Evolutionary conservation across 2,329 filamentous ascomycete species (phyloP), one percentile per base, ranked within the genome.

Genomic region (Colletotrichum brevisporum): DNA sequence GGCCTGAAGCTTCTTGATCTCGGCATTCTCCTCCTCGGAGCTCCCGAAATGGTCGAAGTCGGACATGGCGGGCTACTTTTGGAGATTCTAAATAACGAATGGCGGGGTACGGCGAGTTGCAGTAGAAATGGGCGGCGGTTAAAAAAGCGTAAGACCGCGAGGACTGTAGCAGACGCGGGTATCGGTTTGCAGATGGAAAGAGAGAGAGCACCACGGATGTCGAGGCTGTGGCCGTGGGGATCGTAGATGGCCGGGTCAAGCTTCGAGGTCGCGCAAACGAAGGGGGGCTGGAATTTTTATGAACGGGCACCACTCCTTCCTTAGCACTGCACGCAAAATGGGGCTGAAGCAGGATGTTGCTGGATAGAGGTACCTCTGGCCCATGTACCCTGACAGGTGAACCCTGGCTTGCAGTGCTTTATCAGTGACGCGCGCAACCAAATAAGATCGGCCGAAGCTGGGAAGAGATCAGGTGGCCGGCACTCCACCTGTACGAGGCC

Each of bases 1-100:
- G 62, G 85, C 83, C 74, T 92, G 90, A 71, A 95, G 88, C 82
- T 93, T 94, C 83, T 89, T 92, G 76, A 97, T 89, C 83, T 95
- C 92, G 71, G 88, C 88, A 79, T 92, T 94, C 83, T 96, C 93
- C 82, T 95, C 93, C 47, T 95, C 93, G 26, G 89, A 88, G 76
- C 90, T 89, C 75, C 91, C 91, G 79, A 89, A 94, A 76, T 89
- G 87, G 72, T 81, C 83, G 81, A 92, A 91, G 81, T 94, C 92
- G 75, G 89, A 88, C 91, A 94, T 94, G 73, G 71, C 76, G 72
- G 24, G 31, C 41, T 16, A 31, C 50, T 18, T 43, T 6, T 54
- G 39, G 47, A 36, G 31, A 36, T 36, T 36, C 31, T 36, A 10
- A 10, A 47, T 57, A 68, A 70, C 64, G 56, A 68, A 53, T 41